Evolutionary conservation across 345 rosid species (phyloP).

Genomic region (Citrus medica): DNA sequence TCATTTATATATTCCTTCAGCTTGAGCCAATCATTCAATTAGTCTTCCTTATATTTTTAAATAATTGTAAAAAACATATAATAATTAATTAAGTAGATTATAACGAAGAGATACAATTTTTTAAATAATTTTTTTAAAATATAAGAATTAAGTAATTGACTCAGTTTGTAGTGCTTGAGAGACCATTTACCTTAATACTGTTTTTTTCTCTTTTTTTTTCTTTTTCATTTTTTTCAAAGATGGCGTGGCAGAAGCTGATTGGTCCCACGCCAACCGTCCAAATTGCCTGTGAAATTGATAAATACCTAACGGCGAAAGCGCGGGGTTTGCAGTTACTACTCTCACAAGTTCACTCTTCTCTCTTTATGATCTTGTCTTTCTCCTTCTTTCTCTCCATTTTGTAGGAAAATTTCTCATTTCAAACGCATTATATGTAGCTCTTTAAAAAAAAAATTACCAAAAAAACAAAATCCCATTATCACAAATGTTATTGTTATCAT

Average conservation of each 20-base stretch:
- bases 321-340: conserved; percentile 32
- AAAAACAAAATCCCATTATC: background rate
- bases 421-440: background rate
- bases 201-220: too few species aligned
- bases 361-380: background rate
- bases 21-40: too few species aligned
- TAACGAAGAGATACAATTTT: too few species aligned
- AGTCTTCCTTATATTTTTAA: too few species aligned
- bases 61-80: too few species aligned
- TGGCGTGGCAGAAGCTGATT: background rate
- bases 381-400: background rate
- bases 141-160: too few species aligned
- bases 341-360: conserved; percentile 9
- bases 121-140: too few species aligned
- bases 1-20: too few species aligned
- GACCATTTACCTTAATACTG: too few species aligned
- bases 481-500: background rate
- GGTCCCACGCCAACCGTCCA: background rate
- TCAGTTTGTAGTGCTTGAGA: too few species aligned
- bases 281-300: conserved; percentile 40
- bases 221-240: background rate
- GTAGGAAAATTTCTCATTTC: background rate
- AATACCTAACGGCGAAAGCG: conserved; percentile 48
- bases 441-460: background rate
- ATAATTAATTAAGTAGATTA: too few species aligned